Evolutionary conservation across 257 asterid species (phyloP), one percentile per base, ranked within the genome.

Genomic region (Solanum chmielewskii): DNA sequence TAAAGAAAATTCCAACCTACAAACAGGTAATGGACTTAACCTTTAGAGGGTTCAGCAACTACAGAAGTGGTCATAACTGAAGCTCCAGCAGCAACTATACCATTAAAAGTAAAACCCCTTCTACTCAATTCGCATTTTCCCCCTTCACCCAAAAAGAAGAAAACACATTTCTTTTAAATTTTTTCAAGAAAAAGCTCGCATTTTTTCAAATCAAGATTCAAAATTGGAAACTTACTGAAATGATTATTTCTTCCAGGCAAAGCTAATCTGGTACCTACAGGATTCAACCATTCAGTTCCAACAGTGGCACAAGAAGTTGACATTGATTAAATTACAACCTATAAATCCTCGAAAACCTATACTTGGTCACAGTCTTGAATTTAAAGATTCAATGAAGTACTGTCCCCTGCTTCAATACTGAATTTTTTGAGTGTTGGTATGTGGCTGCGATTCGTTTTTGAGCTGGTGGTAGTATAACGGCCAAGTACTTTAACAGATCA

Each of bases 61-160:
- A 91, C 90, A 83, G 98, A 88, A 86, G 93, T 84, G 62, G 96
- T 89, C 90, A 92, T 87, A 20, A 89, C 91, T 29, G 98, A 93
- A 92, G 97, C 95, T 76, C 97, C 99, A 71, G 95, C 93, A 83
- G 95, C 93, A 78, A 92, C 94, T 89, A 94, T 89, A 76, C 99
- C 98, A 86, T 87, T 95, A 44, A 94, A 73, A 62, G 94, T 89
- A 86, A 96, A 90, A 85, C 87, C 93, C 75, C 98, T 94, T 88
- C 98, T 89, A 62, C 91, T 93, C 93, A 95, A 81, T 77, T 91
- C 92, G 71, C 98, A 94, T 41, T 91, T 93, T 84, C 91, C 95
- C 83, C 93, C 97, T 96, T 87, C 89, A 83, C 13, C 60, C 62
- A 44, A 52, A 88, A 60, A 25, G 5, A 33, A 3, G 9, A 70